phyloP scores from a whole-genome alignment of 1,139 yeast species.

The Lizanozyma gosingica region DNA sequence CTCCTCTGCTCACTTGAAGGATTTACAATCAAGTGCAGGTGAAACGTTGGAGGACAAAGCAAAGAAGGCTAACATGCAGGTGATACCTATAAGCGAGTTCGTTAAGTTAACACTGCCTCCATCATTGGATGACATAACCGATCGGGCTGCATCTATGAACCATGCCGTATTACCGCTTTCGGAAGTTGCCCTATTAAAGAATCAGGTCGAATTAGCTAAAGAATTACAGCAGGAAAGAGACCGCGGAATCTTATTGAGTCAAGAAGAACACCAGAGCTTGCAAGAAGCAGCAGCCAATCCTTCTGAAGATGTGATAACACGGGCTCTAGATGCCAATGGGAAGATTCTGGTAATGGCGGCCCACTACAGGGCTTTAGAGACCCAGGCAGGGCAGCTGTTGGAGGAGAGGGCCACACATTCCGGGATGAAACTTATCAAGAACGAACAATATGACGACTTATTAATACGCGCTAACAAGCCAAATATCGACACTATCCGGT shows the following conservation, averaged over 20 bases:
- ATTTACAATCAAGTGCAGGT: slow-evolving; percentile 3
- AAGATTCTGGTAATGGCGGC: neutral
- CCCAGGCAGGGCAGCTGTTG: slow-evolving; percentile 8
- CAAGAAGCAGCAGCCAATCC: neutral
- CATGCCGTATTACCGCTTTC: slow-evolving; percentile 16
- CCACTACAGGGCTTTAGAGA: slow-evolving; percentile 5
- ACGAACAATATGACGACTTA: slow-evolving; percentile 23
- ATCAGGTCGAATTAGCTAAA: neutral
- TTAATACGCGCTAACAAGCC: slow-evolving; percentile 30
- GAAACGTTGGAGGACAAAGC: slow-evolving; percentile 11
- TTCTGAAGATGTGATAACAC: neutral
- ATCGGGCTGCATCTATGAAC: slow-evolving; percentile 18
- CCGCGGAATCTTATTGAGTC: too few species aligned
- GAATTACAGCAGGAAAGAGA: neutral
- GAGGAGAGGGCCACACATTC: slow-evolving; percentile 14
- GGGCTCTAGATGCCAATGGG: neutral
- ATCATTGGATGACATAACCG: slow-evolving; percentile 12
- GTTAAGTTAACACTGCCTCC: slow-evolving; percentile 6
- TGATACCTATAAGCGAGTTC: slow-evolving; percentile 8
- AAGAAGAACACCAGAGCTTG: neutral
- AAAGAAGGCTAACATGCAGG: slow-evolving; percentile 5
- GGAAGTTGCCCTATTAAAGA: neutral
- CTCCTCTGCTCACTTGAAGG: neutral
- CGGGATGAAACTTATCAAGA: neutral
- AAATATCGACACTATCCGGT: slow-evolving; percentile 20